These are phyloP conservation scores for Coemansia sp. DNA, from an alignment of 192 early-diverging fungal genomes.

Conservation along the genomic window DNA sequence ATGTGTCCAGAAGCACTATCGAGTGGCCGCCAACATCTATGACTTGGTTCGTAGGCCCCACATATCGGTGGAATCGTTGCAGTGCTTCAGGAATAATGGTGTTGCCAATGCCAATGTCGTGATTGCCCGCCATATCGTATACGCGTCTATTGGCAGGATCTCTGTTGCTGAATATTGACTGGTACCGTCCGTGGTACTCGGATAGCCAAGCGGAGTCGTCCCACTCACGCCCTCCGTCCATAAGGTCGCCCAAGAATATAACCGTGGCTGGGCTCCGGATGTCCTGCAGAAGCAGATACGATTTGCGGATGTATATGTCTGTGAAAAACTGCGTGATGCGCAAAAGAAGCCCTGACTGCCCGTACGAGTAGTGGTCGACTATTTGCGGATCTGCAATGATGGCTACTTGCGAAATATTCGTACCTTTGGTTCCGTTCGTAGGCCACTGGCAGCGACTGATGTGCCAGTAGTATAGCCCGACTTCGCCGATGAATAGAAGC, in stretches of 20 bases:
- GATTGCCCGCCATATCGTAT: conserved; percentile 82
- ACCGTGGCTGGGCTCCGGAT: conserved; percentile 62
- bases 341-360: conserved; percentile 63
- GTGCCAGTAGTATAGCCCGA: conserved; percentile 31
- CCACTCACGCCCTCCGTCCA: conserved; percentile 74
- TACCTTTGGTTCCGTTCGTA: not conserved
- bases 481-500: conserved; percentile 35
- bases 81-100: conserved; percentile 48
- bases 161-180: conserved; percentile 54
- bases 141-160: conserved; percentile 27
- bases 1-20: conserved; percentile 74
- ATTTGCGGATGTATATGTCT: conserved; percentile 82
- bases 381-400: conserved; percentile 92
- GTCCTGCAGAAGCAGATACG: conserved; percentile 65
- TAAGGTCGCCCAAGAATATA: conserved; percentile 83
- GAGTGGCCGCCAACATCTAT: conserved; percentile 60
- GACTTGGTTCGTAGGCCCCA: conserved; percentile 61
- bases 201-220: conserved; percentile 54
- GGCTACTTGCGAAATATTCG: conserved; percentile 46
- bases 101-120: conserved; percentile 87
- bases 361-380: conserved; percentile 87
- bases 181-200: conserved; percentile 61
- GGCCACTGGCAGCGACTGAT: conserved; percentile 39
- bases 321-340: conserved; percentile 73
- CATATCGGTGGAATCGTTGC: conserved; percentile 51